Evolutionary conservation across 768 basidiomycete species (phyloP).

Genomic region (Boletus rubescentipes): DNA sequence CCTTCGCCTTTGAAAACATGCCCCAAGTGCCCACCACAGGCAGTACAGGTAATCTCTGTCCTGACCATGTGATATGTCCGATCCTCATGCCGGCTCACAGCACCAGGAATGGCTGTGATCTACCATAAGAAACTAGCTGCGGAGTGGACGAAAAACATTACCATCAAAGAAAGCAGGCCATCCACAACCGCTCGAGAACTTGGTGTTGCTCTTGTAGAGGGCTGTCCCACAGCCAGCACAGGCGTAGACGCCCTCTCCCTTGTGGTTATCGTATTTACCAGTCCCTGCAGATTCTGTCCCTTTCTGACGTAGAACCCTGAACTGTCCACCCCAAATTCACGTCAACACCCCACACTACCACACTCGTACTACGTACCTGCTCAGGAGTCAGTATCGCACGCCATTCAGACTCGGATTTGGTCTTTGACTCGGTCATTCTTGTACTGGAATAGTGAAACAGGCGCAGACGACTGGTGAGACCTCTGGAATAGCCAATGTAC

Average conservation of each 20-base stretch:
- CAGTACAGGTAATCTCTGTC: conserved; percentile 85
- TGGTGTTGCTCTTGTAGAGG: conserved; percentile 85
- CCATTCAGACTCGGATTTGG: conserved; percentile 80
- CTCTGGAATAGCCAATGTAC: not conserved
- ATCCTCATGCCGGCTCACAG: conserved; percentile 79
- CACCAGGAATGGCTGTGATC: conserved; percentile 80
- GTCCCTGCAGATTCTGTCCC: conserved; percentile 81
- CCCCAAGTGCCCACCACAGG: conserved; percentile 91
- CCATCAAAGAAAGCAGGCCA: conserved; percentile 99
- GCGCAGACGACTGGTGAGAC: not conserved
- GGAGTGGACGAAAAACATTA: conserved; percentile 28
- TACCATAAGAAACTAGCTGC: not conserved
- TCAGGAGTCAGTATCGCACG: conserved; percentile 73
- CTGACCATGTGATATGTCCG: conserved; percentile 61
- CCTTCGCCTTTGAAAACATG: conserved; percentile 96
- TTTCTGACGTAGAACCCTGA: conserved; percentile 81
- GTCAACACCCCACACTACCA: not conserved
- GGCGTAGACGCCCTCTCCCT: conserved; percentile 63
- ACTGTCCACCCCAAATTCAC: conserved; percentile 44
- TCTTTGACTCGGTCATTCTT: conserved; percentile 22
- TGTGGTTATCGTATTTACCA: conserved; percentile 76
- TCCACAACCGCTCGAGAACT: conserved; percentile 91
- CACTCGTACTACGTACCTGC: conserved; percentile 57
- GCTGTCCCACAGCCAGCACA: conserved; percentile 83
- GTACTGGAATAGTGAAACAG: conserved; percentile 2